Base-by-base conservation (phyloP, 805 yeast genomes). In the Sugiyamaella lignohabitans region DNA sequence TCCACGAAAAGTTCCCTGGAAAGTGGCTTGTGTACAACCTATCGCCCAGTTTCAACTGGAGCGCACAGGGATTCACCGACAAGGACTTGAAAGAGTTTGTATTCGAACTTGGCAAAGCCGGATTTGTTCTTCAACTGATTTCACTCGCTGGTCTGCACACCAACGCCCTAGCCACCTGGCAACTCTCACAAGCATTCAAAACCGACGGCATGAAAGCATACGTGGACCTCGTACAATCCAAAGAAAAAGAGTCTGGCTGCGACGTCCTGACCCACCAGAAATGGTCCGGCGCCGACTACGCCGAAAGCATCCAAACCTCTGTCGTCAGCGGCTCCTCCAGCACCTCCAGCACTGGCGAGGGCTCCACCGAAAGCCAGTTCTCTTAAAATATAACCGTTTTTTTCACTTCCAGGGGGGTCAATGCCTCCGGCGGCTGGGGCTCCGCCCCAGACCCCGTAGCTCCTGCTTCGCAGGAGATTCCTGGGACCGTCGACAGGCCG, bases 21-120 rank as follows among this genome's bases (percentile, higher is more conserved):
- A 73, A 72, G 53, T 74, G 76, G 68, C 66, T 79, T 19, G 84
- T 79, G 4, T 79, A 79, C 58, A 80, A 80, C 55, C 64, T 78
- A 47, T 72, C 79, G 21, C 84, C 84, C 14, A 72, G 78, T 18
- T 79, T 78, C 64, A 76, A 79, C 62, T 79, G 84, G 82, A 59
- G 69, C 16, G 73, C 70, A 0, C 79, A 78, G 47, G 84, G 83
- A 1, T 79, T 74, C 59, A 57, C 66, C 16, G 73, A 71, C 11
- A 52, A 64, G 16, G 72, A 72, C 45, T 65, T 80, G 42, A 62
- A 70, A 49, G 65, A 67, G 34, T 76, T 78, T 53, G 74, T 76
- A 10, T 70, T 71, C 65, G 79, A 75, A 50, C 61, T 79, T 39
- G 83, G 78, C 21, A 69, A 76, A 57, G 60, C 69, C 40, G 84